Evolutionary conservation across 257 asterid genomes (phyloP).

Genomic region (Ilex asprella): DNA sequence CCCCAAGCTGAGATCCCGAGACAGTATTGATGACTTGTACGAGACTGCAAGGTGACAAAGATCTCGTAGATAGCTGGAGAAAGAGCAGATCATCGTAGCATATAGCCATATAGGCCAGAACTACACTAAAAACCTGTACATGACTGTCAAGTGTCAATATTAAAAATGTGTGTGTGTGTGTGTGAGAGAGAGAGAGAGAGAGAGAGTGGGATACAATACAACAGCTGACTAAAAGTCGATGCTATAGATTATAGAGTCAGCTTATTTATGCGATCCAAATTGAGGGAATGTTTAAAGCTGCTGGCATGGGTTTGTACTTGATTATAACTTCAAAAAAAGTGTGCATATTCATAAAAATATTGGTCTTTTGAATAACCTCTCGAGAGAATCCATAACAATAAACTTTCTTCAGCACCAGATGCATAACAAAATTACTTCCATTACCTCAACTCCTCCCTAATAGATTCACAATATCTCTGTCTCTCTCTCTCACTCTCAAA

Average conservation of each 20-base stretch:
- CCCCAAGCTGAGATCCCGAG: slow-evolving; percentile 52
- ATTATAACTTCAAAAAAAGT: too few relatives aligned
- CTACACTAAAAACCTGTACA: slow-evolving; percentile 24
- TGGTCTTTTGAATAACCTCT: too few relatives aligned
- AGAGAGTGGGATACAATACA: not conserved
- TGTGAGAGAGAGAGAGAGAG: too few relatives aligned
- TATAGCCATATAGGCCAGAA: slow-evolving; percentile 4
- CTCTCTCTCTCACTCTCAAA: too few relatives aligned
- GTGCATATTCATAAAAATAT: too few relatives aligned
- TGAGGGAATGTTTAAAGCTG: slow-evolving; percentile 20
- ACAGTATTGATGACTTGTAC: slow-evolving; percentile 40
- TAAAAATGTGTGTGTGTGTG: not conserved
- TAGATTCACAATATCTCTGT: too few relatives aligned
- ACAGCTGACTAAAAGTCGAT: slow-evolving; percentile 45
- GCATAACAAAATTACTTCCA: too few relatives aligned
- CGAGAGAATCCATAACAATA: too few relatives aligned
- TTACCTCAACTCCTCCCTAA: too few relatives aligned
- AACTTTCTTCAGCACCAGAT: too few relatives aligned
- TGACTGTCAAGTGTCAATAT: slow-evolving; percentile 11
- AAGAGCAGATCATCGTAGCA: too few relatives aligned
- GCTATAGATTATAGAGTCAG: slow-evolving; percentile 37
- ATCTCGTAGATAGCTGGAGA: slow-evolving; percentile 5
- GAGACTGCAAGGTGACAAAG: slow-evolving; percentile 26
- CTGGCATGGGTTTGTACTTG: too few relatives aligned
- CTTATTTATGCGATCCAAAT: slow-evolving; percentile 22